A percentile compares a stretch with the other conserved stretches of the same genome.
Conservation (phyloP, 768 basidiomycete genomes). For the Pilatotrama ljubarskyi region DNA sequence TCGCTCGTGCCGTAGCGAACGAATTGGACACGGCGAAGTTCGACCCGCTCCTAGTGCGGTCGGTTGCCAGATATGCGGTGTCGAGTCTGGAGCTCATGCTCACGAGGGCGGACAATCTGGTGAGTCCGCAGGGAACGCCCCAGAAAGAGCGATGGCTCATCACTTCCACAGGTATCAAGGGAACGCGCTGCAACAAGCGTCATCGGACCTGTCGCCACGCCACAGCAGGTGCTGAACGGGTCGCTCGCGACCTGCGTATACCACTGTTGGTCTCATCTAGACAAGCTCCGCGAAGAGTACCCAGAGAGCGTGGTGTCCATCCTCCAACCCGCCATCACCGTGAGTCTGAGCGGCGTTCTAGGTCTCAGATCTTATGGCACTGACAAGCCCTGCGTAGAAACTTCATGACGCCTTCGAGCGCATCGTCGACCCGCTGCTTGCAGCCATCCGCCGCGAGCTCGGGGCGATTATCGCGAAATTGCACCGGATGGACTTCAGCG, state of each 20-base stretch:
- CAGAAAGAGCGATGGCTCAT: neutral
- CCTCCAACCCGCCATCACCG: slow-evolving; percentile 59
- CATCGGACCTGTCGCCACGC: slow-evolving; percentile 73
- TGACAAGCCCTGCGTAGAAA: slow-evolving; percentile 40
- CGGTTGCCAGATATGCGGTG: slow-evolving; percentile 74
- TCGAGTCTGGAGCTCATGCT: slow-evolving; percentile 69
- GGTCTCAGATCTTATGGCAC: neutral
- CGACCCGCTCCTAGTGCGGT: slow-evolving; percentile 82
- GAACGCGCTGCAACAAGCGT: slow-evolving; percentile 80
- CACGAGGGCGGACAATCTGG: slow-evolving; percentile 65
- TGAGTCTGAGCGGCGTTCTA: slow-evolving; percentile 35
- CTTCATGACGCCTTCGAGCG: slow-evolving; percentile 52
- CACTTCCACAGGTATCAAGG: slow-evolving; percentile 53
- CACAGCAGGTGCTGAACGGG: slow-evolving; percentile 77
- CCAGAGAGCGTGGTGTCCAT: slow-evolving; percentile 54
- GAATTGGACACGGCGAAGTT: slow-evolving; percentile 92
- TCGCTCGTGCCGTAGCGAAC: slow-evolving; percentile 79
- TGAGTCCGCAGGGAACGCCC: slow-evolving; percentile 40
- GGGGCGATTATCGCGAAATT: slow-evolving; percentile 77
- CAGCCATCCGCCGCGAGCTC: slow-evolving; percentile 78
- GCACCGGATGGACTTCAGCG: slow-evolving; percentile 83
- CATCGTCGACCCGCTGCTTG: slow-evolving; percentile 60
- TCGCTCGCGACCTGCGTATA: slow-evolving; percentile 79
- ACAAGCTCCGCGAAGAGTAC: slow-evolving; percentile 69
- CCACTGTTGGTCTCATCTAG: slow-evolving; percentile 69